Base-by-base conservation (phyloP, 2,329 filamentous ascomycete genomes). In the Penicillium concentricum region DNA sequence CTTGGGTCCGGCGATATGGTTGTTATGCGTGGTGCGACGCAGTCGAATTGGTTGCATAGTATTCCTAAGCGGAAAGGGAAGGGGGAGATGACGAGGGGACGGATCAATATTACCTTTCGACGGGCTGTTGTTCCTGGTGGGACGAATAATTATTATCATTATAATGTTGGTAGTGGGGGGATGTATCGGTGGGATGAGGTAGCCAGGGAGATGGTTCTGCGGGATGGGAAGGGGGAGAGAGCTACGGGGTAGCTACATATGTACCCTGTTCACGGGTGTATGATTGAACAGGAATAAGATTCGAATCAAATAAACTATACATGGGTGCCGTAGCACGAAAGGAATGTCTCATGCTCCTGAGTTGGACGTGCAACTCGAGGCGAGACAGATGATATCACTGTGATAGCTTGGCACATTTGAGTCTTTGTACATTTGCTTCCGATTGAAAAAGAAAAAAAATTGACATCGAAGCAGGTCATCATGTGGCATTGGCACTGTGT, bases 131-230 rank as follows among this genome's bases (percentile, higher is more conserved):
- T 89, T 22, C 87, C 82, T 63, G 87, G 78, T 4, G 89, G 89
- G 1, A 92, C 89, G 28, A 87, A 91, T 66, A 93, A 93, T 72
- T 92, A 93, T 72, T 92, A 93, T 72, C 84, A 86, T 68, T 93
- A 93, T 74, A 93, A 93, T 74, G 87, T 92, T 49, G 89, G 90
- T 0, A 81, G 73, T 38, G 89, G 90, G 0, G 80, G 77, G 1
- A 82, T 87, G n/a, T 88, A 85, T 71, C 81, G 80, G 65, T 92
- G 90, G 90, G 80, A 89, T 70, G 78, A 77, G 18, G 70, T 61
- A 45, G 76, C 41, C 32, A 53, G 54, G 46, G 54, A 59, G 44
- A 71, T 71, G 68, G 58, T 64, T 24, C n/a, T 26, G 12, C 16
- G 1, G 10, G 16, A 51, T 35, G 30, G 12, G 24, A 51, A 37